Base-by-base conservation (phyloP, 2,329 filamentous ascomycete species). In the Ambrosiella cleistominuta region DNA sequence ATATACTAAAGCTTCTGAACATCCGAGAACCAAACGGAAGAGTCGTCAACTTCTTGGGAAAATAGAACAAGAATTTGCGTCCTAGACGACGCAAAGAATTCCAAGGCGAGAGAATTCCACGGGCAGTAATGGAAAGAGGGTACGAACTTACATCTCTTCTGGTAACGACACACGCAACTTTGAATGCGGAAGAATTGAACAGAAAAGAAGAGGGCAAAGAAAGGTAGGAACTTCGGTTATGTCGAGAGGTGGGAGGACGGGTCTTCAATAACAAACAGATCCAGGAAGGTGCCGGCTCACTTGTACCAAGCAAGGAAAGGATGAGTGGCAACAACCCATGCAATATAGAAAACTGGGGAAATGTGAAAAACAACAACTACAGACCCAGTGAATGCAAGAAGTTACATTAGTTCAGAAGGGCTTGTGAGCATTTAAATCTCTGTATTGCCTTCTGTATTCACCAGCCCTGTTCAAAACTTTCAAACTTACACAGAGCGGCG, bases 211-310 rank as follows among this genome's bases (percentile, higher is more conserved):
- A 49, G 44, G 35, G 38, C 8, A 57, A 57, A 39, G 17, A 57
- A 57, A 47, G 55, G 9, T 6, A 39, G 44, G 45, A 57, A 51
- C 37, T 35, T 50, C 11, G 36, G 55, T n/a, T 17, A 57, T 9
- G 35, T 38, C 15, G 39, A 42, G 45, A 57, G 19, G 55, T 51
- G 47, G 47, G 47, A 51, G 27, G 47, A 27, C 47, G 17, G 47
- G 47, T 35, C 47, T 51, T 51, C 39, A 49, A 57, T 49, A 57
- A 57, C 44, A 50, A 36, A 57, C 44, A 37, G 54, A 36, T 51
- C 19, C 4, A 49, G 17, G 47, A 51, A 51, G 47, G 8, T 51
- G 17, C 47, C 47, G 47, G 47, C 19, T 27, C n/a, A 36, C 47
- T 51, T 51, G 15, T 35, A 51, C 19, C 47, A 15, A 51, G 9